Base-by-base conservation (phyloP, 2,329 filamentous ascomycete species). In the Pseudonectria buxi region DNA sequence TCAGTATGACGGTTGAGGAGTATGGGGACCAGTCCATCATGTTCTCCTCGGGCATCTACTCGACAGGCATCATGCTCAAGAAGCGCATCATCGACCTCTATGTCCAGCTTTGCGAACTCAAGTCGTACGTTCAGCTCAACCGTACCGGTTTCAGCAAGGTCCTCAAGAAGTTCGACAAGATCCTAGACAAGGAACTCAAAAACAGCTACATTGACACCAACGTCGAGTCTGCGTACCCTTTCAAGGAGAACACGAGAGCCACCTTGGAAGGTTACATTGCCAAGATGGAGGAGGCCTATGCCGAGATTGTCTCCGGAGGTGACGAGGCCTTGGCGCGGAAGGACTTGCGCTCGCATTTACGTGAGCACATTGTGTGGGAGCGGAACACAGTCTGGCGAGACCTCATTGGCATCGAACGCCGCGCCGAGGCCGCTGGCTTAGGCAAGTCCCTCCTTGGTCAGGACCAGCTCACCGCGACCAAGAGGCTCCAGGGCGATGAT, bases 281-380 rank as follows among this genome's bases (percentile, higher is more conserved):
- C 22, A 75, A 77, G 45, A 79, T 95, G 55, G 92, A 96, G 59
- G 63, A 74, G 32, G 75, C 82, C 2, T 98, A 95, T 55, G 80
- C 88, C 2, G 74, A 83, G 16, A 69, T 95, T 13, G 83, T 94
- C 36, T 94, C 88, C 0, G 77, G 82, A 28, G 88, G 88, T 22
- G 86, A 98, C 53, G 63, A 83, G 3, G 69, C 74, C 6, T 66
- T 83, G 10, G 89, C 92, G 4, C 86, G 81, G 53, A 82, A 86
- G 48, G 92, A 96, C 56, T 70, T 98, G 38, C 78, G 92, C 35
- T 77, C 95, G 22, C 89, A 98, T 55, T 73, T 98, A 16, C 74
- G 92, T 38, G 94, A 98, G 63, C 92, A 98, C 59, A 89, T 98
- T 14, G 90, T 96, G 1, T 98, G 92, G 94, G 94, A 98, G 61